Conservation (phyloP, 345 rosid genomes). For the Viola odorata region DNA sequence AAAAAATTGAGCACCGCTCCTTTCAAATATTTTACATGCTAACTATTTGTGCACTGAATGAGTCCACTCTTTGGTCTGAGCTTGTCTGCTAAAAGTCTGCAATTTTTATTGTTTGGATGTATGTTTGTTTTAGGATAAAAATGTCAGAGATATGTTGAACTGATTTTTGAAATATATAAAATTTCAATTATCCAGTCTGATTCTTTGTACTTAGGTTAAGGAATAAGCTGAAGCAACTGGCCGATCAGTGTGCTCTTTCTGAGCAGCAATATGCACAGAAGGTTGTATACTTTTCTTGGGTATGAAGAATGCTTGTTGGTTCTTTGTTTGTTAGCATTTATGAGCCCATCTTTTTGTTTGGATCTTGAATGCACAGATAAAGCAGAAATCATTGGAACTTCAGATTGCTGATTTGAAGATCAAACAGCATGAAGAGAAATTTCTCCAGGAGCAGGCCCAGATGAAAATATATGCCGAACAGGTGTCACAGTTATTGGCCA, state of each 20-base stretch:
- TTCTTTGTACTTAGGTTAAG: conserved; percentile 56
- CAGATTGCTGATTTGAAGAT: conserved; percentile 71
- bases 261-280: conserved; percentile 75
- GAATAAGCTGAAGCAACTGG: conserved; percentile 72
- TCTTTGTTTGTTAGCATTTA: neutral
- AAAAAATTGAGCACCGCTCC: too few relatives aligned
- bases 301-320: neutral
- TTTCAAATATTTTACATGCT: too few relatives aligned
- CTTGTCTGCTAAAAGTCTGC: too few relatives aligned
- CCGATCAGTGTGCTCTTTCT: conserved; percentile 75
- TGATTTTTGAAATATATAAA: neutral
- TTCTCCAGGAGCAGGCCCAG: conserved; percentile 74
- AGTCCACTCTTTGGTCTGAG: too few relatives aligned
- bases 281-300: conserved; percentile 29
- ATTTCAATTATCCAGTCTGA: conserved; percentile 1
- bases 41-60: too few relatives aligned
- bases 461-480: conserved; percentile 91
- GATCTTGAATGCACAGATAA: conserved; percentile 50
- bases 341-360: conserved; percentile 4
- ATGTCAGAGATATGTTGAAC: too few relatives aligned
- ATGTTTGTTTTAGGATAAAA: too few relatives aligned
- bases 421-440: conserved; percentile 82
- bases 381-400: conserved; percentile 79
- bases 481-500: conserved; percentile 72
- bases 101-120: too few relatives aligned